Evolutionary conservation across 768 basidiomycete genomes (phyloP), one percentile per base, ranked within the genome.

Genomic region (Kwoniella dendrophila): DNA sequence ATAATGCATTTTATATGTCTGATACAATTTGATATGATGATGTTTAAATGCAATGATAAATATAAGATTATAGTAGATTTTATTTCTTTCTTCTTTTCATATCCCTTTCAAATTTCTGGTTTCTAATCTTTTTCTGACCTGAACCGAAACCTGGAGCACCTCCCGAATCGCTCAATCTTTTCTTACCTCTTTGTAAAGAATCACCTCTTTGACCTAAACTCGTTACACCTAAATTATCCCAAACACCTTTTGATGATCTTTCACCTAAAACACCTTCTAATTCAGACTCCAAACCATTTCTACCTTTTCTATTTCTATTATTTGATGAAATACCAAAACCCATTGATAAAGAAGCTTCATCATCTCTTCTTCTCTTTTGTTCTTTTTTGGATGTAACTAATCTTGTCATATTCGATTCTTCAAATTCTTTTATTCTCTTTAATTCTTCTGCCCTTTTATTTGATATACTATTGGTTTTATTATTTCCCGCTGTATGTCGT

Each of bases 331-430:
- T 71, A n/a, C 78, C 78, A 49, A 74, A 77, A 54, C 95, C 95
- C 12, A 97, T 81, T 18, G 91, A 91, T 63, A 97, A 80, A 66
- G 91, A 89, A 65, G 85, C 90, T 78, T 97, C 95, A 72, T 97
- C 94, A 62, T 85, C 83, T 54, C 77, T 80, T 20, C 94, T 83
- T 45, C 87, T 82, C 68, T 83, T 85, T 16, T 85, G 84, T 45
- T 95, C 92, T 72, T 86, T 87, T 83, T 97, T 97, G 76, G 88
- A 90, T 85, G 93, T 88, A 62, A 94, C 83, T 55, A 97, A 72
- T 45, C 95, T 87, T 36, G 89, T 90, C 80, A 97, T 91, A 78
- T 95, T 93, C 47, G 91, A 91, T 76, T 95, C 92, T 81, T 98
- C 95, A 77, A 90, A 98, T 64, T 91, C 87, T 52, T 85, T 86